Evolutionary conservation across 306 rosid genomes (phyloP).

Genomic region (Cucumis melo): DNA sequence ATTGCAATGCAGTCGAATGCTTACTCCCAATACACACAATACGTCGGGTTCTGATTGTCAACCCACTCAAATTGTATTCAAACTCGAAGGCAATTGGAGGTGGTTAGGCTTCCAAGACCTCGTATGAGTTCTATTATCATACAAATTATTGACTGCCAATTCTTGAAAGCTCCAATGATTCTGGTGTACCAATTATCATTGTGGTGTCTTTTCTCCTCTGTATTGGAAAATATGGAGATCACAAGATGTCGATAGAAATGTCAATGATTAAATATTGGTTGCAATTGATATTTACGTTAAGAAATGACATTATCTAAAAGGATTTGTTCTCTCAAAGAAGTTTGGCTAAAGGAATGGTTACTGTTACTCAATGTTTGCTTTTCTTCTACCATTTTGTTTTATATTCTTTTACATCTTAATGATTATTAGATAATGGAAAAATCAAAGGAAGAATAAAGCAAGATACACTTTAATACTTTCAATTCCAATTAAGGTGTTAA

Average conservation of each 20-base stretch:
- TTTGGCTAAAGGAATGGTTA: no score
- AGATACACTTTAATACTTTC: no score
- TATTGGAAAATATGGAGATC: background rate
- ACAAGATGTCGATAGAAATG: background rate
- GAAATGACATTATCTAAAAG: background rate
- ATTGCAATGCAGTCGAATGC: conserved; percentile 77
- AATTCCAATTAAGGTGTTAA: background rate
- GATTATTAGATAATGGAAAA: no score
- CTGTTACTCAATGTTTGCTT: no score
- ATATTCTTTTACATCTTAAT: no score
- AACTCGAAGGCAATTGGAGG: background rate
- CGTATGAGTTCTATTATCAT: background rate
- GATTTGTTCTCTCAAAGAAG: no score
- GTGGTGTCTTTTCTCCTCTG: background rate
- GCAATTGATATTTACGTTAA: background rate
- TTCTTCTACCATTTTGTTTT: no score
- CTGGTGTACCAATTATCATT: background rate
- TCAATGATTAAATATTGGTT: background rate
- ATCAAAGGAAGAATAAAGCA: no score
- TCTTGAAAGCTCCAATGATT: background rate
- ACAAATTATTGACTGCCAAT: background rate
- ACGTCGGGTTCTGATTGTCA: conserved; percentile 46
- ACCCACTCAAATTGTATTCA: background rate
- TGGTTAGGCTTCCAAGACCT: background rate
- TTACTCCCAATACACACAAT: conserved; percentile 66